Conservation (phyloP, 306 rosid genomes). For the Oxytropis ochrocephala region DNA sequence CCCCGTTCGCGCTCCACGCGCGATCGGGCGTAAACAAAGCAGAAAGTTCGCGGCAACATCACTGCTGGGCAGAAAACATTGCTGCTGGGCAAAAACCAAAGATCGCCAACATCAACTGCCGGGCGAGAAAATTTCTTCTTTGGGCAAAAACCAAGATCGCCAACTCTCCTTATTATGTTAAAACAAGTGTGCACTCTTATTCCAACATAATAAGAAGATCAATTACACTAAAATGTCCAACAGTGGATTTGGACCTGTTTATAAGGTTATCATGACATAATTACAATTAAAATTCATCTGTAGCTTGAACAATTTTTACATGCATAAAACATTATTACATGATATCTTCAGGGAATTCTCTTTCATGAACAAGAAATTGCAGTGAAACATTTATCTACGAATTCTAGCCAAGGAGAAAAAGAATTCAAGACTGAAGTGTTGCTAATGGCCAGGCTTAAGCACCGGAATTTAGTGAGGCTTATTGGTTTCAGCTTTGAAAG, state of each 20-base stretch:
- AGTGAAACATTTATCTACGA: constrained; percentile 31
- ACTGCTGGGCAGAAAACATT: too few species aligned
- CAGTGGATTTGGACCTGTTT: constrained; percentile 60
- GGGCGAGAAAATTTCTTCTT: too few species aligned
- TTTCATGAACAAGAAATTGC: constrained; percentile 30
- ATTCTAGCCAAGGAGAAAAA: constrained; percentile 37
- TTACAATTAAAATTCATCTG: neutral
- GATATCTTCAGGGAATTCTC: constrained; percentile 31
- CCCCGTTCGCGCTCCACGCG: too few species aligned
- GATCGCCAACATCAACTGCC: too few species aligned
- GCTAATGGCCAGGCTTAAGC: constrained; percentile 40
- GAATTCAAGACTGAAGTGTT: constrained; percentile 53
- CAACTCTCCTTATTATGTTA: too few species aligned
- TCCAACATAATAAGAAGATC: too few species aligned
- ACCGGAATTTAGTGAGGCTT: constrained; percentile 45
- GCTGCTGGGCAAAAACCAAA: too few species aligned
- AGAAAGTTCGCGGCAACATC: too few species aligned
- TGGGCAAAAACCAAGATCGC: too few species aligned
- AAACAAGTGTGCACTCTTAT: too few species aligned
- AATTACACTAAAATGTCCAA: too few species aligned
- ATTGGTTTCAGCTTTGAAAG: constrained; percentile 43
- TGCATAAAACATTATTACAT: neutral
- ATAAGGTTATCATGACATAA: constrained; percentile 28
- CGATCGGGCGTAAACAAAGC: too few species aligned
- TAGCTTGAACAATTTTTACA: neutral